Evolutionary conservation across 139 green algal species (phyloP), one percentile per base, ranked within the genome.

Genomic region (Asterochloris erici): DNA sequence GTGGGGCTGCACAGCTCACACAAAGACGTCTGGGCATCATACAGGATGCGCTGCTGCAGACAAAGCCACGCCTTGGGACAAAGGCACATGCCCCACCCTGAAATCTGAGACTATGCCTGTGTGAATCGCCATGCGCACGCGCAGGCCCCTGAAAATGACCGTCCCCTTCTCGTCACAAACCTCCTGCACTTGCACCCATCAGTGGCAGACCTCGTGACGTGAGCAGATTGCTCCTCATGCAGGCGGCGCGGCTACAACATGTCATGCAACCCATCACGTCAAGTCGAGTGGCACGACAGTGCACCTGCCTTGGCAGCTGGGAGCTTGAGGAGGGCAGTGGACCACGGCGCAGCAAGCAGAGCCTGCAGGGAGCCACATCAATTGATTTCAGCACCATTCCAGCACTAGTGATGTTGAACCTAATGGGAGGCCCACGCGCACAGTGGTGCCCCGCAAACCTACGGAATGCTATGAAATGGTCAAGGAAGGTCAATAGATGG

Each of bases 61-160:
- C 23, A n/a, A 27, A 12, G 70, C 70, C 19, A 15, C 38, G 11
- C 0, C 47, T 21, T 12, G 29, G 21, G 0, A 13, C 10, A 12
- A 62, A 77, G 14, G 54, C 28, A 24, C 16, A 38, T 4, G 38
- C 69, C 77, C n/a, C 27, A 81, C 77, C 47, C 62, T 73, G 77
- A 81, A 74, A 9, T 63, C 63, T 11, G 77, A 11, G 73, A 63
- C 61, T 28, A 29, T 63, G 13, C 85, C 85, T 28, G 73, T 85
- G 79, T 85, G 85, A 12, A 89, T 81, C n/a, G 79, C 85, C 17
- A 86, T 54, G 15, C 82, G 71, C 19, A 84, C 85, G 14, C 82
- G 77, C 13, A 89, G 21, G 11, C 85, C 85, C 12, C 85, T 29
- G 29, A 83, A 83, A 38, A 81, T n/a, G n/a, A 81, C 61, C 14